Base-by-base conservation (phyloP, 345 rosid species). In the Aquilaria yunnanensis region DNA sequence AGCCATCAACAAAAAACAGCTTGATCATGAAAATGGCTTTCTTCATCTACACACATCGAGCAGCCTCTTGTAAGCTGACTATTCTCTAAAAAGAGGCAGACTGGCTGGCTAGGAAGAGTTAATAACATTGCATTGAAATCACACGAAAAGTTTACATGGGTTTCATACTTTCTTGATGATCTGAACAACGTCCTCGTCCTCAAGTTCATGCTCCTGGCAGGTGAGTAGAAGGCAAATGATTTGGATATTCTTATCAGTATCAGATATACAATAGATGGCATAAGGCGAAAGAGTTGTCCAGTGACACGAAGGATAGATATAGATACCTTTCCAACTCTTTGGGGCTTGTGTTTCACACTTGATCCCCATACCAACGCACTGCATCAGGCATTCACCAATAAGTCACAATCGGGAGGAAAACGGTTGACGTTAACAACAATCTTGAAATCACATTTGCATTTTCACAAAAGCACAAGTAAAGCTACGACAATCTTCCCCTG, bases 281-380 rank as follows among this genome's bases (percentile, higher is more conserved):
- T 2, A 12, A 47, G 7, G 31, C 23, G 31, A 16, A 13, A 32
- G 14, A 23, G 41, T 56, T 10, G 3, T 32, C 9, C 33, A 33
- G 8, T 12, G 59, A 50, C 33, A 34, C 6, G 16, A 11, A 29
- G 30, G 14, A 6, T 50, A 34, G 51, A 29, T 12, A 31, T 16
- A 3, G 34, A 31, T n/a, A 94, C 97, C 99, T 89, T 94, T 87
- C 97, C 99, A 72, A 94, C 99, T 75, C 99, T 86, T 67, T 94
- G 99, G 5, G 99, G 99, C 80, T 90, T 94, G 85, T 94, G 99
- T 77, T 94, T 94, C 4, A 59, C 97, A 43, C 99, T 94, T 4
- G 99, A 94, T 60, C 99, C 99, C 99, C 99, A 94, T 9, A 90
- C 97, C 34, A 94, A 70, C 61, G 96, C 96, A 59, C 99, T 90